A percentile compares a stretch with the other conserved stretches of the same genome.
phyloP scores from a whole-genome alignment of 768 basidiomycete genomes.

The Serendipita indica region DNA sequence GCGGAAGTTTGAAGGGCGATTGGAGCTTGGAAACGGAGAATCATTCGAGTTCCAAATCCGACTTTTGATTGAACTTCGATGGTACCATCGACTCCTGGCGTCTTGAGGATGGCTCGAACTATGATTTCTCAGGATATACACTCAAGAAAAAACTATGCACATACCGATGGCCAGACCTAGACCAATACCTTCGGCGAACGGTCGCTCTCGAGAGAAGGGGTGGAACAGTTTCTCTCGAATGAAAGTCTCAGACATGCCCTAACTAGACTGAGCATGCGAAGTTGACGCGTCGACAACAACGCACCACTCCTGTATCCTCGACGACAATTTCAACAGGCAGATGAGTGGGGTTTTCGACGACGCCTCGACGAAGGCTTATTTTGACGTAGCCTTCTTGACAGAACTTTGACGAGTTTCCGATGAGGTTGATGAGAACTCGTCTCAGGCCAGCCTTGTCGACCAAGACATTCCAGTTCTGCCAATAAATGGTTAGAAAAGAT shows the following conservation, averaged over 20 bases:
- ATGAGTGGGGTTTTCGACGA: background rate
- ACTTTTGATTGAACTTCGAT: constrained; percentile 4
- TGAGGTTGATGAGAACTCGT: constrained; percentile 84
- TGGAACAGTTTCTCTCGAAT: constrained; percentile 83
- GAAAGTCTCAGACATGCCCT: constrained; percentile 4
- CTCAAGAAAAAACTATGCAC: constrained; percentile 59
- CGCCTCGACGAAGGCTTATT: constrained; percentile 45
- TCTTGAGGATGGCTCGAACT: constrained; percentile 5
- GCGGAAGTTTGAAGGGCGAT: too few species aligned
- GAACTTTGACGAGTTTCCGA: constrained; percentile 91
- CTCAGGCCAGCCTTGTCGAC: constrained; percentile 90
- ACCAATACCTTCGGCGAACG: constrained; percentile 82
- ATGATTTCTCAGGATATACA: background rate
- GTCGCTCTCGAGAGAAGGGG: constrained; percentile 94
- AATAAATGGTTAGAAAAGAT: background rate
- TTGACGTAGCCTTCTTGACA: constrained; percentile 83
- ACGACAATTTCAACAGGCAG: constrained; percentile 1
- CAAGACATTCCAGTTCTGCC: constrained; percentile 69
- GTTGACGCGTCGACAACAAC: background rate
- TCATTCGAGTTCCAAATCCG: background rate
- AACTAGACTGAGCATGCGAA: background rate
- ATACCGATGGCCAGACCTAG: constrained; percentile 91
- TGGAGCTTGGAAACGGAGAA: background rate
- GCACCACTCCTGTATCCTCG: constrained; percentile 1
- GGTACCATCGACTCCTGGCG: constrained; percentile 6